phyloP scores from a whole-genome alignment of 1,139 yeast species.

The Yamadazyma conglobata region DNA sequence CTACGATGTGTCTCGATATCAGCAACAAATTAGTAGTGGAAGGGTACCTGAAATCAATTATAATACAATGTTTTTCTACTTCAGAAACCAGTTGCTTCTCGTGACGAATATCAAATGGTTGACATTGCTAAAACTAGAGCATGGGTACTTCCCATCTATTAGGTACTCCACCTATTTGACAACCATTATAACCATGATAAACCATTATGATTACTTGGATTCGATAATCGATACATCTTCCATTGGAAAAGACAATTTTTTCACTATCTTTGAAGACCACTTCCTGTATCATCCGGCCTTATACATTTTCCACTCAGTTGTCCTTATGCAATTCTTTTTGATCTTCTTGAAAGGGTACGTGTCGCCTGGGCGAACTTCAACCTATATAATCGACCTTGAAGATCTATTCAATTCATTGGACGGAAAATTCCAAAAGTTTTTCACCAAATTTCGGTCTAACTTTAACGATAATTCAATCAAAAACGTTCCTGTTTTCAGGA shows the following conservation, averaged over 20 bases:
- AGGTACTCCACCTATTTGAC: slow-evolving; percentile 29
- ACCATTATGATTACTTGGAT: slow-evolving; percentile 24
- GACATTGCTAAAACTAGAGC: slow-evolving; percentile 28
- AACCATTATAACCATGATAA: slow-evolving; percentile 23
- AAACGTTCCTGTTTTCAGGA: slow-evolving; percentile 10
- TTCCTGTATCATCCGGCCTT: slow-evolving; percentile 16
- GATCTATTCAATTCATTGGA: slow-evolving; percentile 8
- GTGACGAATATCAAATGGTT: slow-evolving; percentile 28
- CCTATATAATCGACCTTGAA: slow-evolving; percentile 11
- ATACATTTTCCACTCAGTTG: slow-evolving; percentile 20
- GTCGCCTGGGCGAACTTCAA: neutral
- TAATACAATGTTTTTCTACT: slow-evolving; percentile 17
- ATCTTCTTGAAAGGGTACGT: slow-evolving; percentile 18
- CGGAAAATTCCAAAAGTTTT: slow-evolving; percentile 10
- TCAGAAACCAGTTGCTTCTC: slow-evolving; percentile 20
- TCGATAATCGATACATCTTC: slow-evolving; percentile 11
- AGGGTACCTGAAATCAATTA: slow-evolving; percentile 2
- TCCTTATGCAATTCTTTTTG: slow-evolving; percentile 25
- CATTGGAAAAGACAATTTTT: slow-evolving; percentile 13
- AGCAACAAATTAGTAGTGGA: slow-evolving; percentile 1
- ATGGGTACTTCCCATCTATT: slow-evolving; percentile 31
- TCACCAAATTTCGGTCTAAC: slow-evolving; percentile 10
- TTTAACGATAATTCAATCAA: slow-evolving; percentile 7
- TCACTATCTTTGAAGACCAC: slow-evolving; percentile 11
- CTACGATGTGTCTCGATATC: slow-evolving; percentile 2